phyloP scores from a whole-genome alignment of 257 asterid species.

The Fraxinus quadrangulata region DNA sequence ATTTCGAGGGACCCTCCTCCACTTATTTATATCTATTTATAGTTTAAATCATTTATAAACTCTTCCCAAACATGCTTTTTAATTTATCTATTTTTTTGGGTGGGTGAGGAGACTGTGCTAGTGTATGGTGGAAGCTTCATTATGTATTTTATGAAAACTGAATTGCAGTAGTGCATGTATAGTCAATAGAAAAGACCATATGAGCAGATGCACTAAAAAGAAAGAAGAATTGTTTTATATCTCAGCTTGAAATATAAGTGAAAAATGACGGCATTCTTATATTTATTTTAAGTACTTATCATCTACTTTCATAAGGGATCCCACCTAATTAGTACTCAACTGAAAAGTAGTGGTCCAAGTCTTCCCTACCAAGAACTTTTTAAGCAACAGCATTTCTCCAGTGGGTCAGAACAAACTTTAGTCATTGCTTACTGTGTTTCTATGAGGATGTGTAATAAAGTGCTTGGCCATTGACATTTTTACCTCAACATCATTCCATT shows the following conservation, averaged over 20 bases:
- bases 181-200: neutral
- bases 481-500: neutral
- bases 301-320: neutral
- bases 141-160: neutral
- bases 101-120: too few species aligned
- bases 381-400: neutral
- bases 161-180: neutral
- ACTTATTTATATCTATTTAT: too few species aligned
- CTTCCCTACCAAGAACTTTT: neutral
- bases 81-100: too few species aligned
- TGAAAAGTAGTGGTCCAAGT: neutral
- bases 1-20: too few species aligned
- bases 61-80: too few species aligned
- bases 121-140: neutral
- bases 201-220: constrained; percentile 15
- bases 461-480: neutral
- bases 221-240: neutral
- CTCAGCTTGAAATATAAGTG: neutral
- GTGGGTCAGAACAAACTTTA: neutral
- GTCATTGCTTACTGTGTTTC: constrained; percentile 4
- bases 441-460: neutral
- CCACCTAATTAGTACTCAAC: neutral
- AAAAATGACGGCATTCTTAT: neutral
- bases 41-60: too few species aligned
- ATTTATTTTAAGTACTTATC: neutral